Percentiles rank a stretch among this genome's conserved stretches.
These are phyloP conservation scores for Amanita fuliginea DNA, from an alignment of 768 basidiomycete genomes.

Conservation along the genomic window DNA sequence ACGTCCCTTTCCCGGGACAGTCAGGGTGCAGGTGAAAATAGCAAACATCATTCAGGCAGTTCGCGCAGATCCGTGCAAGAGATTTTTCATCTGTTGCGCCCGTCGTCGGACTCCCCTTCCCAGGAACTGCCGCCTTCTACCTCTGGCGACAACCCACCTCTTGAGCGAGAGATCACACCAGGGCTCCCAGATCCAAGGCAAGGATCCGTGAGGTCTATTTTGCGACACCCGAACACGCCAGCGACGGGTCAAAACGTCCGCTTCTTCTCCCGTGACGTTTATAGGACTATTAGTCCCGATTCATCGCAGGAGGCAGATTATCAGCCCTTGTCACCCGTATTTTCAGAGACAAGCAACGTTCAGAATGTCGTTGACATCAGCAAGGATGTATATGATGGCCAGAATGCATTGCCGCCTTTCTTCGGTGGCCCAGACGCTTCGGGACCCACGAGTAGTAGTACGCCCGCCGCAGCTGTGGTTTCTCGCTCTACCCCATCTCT, in stretches of 20 bases:
- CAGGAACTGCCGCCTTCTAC: background rate
- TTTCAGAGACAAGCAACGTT: slow-evolving; percentile 6
- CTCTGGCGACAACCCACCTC: background rate
- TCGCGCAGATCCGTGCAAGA: slow-evolving; percentile 5
- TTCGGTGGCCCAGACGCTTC: slow-evolving; percentile 20
- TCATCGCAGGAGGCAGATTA: slow-evolving; percentile 35
- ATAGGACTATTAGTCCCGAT: slow-evolving; percentile 18
- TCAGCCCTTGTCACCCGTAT: slow-evolving; percentile 13
- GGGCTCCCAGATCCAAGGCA: slow-evolving; percentile 18
- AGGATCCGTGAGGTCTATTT: slow-evolving; percentile 59
- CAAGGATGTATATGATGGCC: slow-evolving; percentile 14
- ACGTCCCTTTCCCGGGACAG: slow-evolving; percentile 16
- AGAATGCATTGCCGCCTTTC: slow-evolving; percentile 12
- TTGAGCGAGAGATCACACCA: background rate
- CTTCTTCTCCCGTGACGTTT: no score
- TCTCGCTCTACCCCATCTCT: slow-evolving; percentile 23
- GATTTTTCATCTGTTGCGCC: slow-evolving; percentile 1
- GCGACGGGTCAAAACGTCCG: slow-evolving; percentile 74
- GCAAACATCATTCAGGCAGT: slow-evolving; percentile 1
- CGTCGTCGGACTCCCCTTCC: slow-evolving; percentile 17
- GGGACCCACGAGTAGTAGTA: slow-evolving; percentile 15
- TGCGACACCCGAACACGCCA: slow-evolving; percentile 60
- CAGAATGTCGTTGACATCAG: background rate
- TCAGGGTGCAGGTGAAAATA: slow-evolving; percentile 8
- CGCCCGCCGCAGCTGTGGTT: slow-evolving; percentile 18